phyloP scores from a whole-genome alignment of 805 yeast genomes.

The Jamesozyma rosinii region DNA sequence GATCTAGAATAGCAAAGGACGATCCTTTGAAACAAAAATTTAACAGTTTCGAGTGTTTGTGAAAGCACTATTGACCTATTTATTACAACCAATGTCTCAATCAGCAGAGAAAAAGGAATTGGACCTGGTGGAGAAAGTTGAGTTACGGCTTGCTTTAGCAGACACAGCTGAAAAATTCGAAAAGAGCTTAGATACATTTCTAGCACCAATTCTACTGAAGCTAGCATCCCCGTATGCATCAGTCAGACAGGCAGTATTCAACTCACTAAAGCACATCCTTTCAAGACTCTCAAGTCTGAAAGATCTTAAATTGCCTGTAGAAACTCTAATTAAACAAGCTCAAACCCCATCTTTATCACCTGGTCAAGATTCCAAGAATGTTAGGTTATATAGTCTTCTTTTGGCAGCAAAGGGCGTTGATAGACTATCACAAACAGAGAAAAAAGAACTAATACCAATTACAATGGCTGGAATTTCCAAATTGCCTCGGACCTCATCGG shows the following conservation, averaged over 20 bases:
- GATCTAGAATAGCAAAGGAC: too few species aligned
- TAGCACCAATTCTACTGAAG: conserved; percentile 73
- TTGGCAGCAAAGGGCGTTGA: conserved; percentile 63
- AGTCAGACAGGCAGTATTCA: conserved; percentile 60
- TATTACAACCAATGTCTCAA: neutral
- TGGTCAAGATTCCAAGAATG: conserved; percentile 39
- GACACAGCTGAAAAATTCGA: conserved; percentile 57
- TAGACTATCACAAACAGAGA: conserved; percentile 36
- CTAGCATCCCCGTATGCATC: conserved; percentile 58
- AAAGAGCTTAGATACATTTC: conserved; percentile 47
- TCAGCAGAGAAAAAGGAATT: conserved; percentile 39
- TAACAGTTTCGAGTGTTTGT: too few species aligned
- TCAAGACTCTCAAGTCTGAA: conserved; percentile 54
- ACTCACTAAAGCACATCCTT: conserved; percentile 56
- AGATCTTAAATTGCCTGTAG: conserved; percentile 52
- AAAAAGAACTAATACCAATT: conserved; percentile 36
- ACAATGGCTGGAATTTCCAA: conserved; percentile 40
- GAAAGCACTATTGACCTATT: too few species aligned
- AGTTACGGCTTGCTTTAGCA: conserved; percentile 71
- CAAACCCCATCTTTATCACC: conserved; percentile 39
- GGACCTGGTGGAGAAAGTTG: conserved; percentile 64
- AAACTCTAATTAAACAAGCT: conserved; percentile 54
- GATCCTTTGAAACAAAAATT: too few species aligned
- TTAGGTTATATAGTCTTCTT: conserved; percentile 52
- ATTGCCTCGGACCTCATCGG: conserved; percentile 33